phyloP scores from a whole-genome alignment of 1,284 basidiomycete species.

The Tremellales sp. region DNA sequence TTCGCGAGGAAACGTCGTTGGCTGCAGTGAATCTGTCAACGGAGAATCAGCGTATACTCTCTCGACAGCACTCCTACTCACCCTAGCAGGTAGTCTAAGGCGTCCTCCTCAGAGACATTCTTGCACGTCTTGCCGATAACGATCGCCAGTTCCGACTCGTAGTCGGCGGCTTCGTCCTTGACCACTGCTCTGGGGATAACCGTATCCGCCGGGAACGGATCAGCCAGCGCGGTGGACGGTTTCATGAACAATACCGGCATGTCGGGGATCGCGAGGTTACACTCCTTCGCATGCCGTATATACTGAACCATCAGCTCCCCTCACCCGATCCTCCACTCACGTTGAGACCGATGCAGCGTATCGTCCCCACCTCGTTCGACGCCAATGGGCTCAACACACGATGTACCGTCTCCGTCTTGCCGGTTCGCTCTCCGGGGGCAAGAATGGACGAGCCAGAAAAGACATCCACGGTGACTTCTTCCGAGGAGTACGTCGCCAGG shows the following conservation, averaged over 20 bases:
- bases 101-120: slow-evolving; percentile 69
- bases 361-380: too few relatives aligned
- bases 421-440: slow-evolving; percentile 39
- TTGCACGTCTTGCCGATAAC: slow-evolving; percentile 77
- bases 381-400: slow-evolving; percentile 43
- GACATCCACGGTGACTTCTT: slow-evolving; percentile 39
- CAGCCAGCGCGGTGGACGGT: slow-evolving; percentile 66
- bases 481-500: slow-evolving; percentile 31
- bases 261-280: slow-evolving; percentile 44
- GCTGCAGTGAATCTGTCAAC: slow-evolving; percentile 41
- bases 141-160: slow-evolving; percentile 80
- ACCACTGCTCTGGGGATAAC: slow-evolving; percentile 63
- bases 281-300: slow-evolving; percentile 40
- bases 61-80: too few relatives aligned
- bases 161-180: slow-evolving; percentile 72
- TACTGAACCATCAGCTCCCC: slow-evolving; percentile 33
- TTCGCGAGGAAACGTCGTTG: slow-evolving; percentile 47
- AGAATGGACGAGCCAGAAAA: slow-evolving; percentile 39
- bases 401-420: slow-evolving; percentile 29
- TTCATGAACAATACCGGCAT: slow-evolving; percentile 77
- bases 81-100: slow-evolving; percentile 74
- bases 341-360: too few relatives aligned
- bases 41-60: too few relatives aligned
- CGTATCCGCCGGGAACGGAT: slow-evolving; percentile 64
- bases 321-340: too few relatives aligned